Base-by-base conservation (phyloP, 805 yeast species). In the Candida chilensis region DNA sequence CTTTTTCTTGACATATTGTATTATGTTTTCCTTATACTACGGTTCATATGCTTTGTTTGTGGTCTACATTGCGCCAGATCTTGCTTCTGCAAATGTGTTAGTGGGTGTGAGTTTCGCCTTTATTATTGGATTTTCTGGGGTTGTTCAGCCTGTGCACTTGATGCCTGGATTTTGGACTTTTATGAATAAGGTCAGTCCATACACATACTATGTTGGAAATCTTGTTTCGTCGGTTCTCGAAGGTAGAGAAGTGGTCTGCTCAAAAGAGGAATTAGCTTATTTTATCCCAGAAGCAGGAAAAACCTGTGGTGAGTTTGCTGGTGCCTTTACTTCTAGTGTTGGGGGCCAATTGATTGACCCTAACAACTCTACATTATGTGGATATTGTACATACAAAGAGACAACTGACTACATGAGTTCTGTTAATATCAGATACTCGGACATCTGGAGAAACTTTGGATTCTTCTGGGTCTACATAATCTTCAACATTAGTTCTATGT, bases 111-210 rank as follows among this genome's bases (percentile, higher is more conserved):
- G 55, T 29, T 54, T 57, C 35, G 40, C 59, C 18, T 42, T 52
- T 15, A 33, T 51, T 33, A 39, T 52, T n/a, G 46, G 55, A 9
- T 61, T 61, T 43, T 50, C 63, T 45, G 57, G 64, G 40, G 54
- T 64, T 32, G 50, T 8, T 20, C n/a, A n/a, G 16, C 72, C 76
- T 12, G 55, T 55, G 5, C 24, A 37, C 3, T 54, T 63, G 32
- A 68, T 82, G 77, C 92, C 94, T 9, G 77, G 83, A 1, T 84
- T 84, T 60, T 84, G 94, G 94, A 74, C 71, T 28, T 84, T 80
- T 50, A 80, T 84, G 87, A 78, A 81, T 70, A 70, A 80, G 40
- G 65, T 64, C 13, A 77, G 84, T 16, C 94, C 82, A 7, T 68
- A 69, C 53, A 80, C 90, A 1, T 84, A 84, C 47, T 71, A 78